These are phyloP conservation scores for Cichorium intybus DNA, from an alignment of 140 eudicot genomes.

Conservation along the genomic window DNA sequence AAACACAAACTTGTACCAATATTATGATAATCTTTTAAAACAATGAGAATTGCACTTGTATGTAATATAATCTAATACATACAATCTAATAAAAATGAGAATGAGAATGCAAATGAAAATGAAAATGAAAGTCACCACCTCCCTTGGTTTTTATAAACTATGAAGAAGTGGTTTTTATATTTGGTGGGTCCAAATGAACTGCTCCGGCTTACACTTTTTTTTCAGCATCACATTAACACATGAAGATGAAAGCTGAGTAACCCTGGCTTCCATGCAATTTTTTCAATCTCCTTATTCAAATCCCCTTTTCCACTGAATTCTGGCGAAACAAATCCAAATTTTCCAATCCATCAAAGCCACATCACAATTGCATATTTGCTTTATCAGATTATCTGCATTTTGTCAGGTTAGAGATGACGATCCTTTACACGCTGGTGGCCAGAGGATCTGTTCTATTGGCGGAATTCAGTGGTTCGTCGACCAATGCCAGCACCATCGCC, in stretches of 20 bases:
- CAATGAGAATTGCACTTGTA: too few relatives aligned
- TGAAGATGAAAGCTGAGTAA: slow-evolving; percentile 3
- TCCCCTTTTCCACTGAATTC: not conserved
- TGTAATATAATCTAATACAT: too few relatives aligned
- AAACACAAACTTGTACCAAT: too few relatives aligned
- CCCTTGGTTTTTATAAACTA: too few relatives aligned
- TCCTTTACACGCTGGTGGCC: slow-evolving; percentile 77
- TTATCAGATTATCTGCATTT: not conserved
- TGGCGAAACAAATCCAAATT: slow-evolving; percentile 7
- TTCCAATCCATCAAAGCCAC: not conserved
- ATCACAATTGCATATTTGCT: not conserved
- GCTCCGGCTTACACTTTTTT: not conserved
- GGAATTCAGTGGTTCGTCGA: slow-evolving; percentile 59
- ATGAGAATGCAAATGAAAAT: too few relatives aligned
- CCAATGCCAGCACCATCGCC: slow-evolving; percentile 76
- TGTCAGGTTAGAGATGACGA: slow-evolving; percentile 49
- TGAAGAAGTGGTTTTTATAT: too few relatives aligned
- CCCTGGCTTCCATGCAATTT: slow-evolving; percentile 14
- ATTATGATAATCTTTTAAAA: too few relatives aligned
- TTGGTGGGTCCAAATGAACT: slow-evolving; percentile 17
- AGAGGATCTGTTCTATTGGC: slow-evolving; percentile 83
- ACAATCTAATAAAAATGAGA: too few relatives aligned
- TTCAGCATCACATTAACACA: slow-evolving; percentile 6
- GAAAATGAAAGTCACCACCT: too few relatives aligned
- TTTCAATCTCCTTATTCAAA: slow-evolving; percentile 6